A percentile compares a stretch with the other conserved stretches of the same genome.
These are phyloP conservation scores for Tausonia pullulans DNA, from an alignment of 1,284 basidiomycete species.

Conservation along the genomic window DNA sequence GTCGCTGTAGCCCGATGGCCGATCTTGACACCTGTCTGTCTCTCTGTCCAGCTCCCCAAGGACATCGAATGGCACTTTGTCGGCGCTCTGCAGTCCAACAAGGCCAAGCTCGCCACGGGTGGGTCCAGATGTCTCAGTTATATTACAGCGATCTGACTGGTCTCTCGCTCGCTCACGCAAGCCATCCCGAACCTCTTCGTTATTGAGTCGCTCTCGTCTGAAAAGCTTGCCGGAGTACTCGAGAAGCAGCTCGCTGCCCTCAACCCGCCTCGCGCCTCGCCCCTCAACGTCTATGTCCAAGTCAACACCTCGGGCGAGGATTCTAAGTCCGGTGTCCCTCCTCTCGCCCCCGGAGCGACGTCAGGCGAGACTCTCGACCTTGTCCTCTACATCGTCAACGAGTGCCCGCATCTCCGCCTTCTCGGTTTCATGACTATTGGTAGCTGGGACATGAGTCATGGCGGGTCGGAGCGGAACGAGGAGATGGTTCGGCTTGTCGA, in stretches of 20 bases:
- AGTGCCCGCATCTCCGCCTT: conserved; percentile 63
- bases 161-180: conserved; percentile 28
- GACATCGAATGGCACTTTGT: conserved; percentile 97
- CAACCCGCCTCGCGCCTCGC: conserved; percentile 27
- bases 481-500: conserved; percentile 66
- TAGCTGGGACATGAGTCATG: conserved; percentile 57
- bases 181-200: conserved; percentile 80
- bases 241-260: conserved; percentile 55
- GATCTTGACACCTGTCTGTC: conserved; percentile 12
- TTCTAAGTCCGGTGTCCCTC: conserved; percentile 72
- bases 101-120: conserved; percentile 83
- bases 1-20: not conserved
- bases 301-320: conserved; percentile 91
- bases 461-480: conserved; percentile 51
- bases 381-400: conserved; percentile 55
- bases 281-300: conserved; percentile 73
- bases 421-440: conserved; percentile 96
- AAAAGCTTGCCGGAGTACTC: conserved; percentile 72
- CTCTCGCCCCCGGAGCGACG: conserved; percentile 35
- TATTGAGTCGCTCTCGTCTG: conserved; percentile 81
- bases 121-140: conserved; percentile 23
- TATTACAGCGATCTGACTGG: not conserved
- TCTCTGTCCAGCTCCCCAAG: conserved; percentile 49
- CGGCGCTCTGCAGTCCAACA: conserved; percentile 88
- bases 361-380: conserved; percentile 50